Conservation (phyloP, 495 filamentous ascomycete genomes). For the Penicillium dipodomyicola region DNA sequence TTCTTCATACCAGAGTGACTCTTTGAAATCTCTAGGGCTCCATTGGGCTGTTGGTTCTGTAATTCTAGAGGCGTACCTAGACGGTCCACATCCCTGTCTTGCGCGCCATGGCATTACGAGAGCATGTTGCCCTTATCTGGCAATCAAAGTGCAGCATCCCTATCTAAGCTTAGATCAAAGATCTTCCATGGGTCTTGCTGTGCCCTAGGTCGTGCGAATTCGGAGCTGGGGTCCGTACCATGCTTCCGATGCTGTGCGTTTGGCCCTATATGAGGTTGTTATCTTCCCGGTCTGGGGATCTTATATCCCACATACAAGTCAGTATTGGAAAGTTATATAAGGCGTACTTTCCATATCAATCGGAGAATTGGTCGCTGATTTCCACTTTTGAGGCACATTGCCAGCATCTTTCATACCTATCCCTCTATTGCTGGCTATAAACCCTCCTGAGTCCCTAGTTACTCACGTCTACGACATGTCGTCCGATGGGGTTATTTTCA, state of each 20-base stretch:
- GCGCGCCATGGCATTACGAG: slow-evolving; percentile 11
- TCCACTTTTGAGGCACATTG: background rate
- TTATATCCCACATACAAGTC: background rate
- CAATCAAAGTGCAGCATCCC: background rate
- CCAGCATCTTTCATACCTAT: background rate
- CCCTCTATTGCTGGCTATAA: background rate
- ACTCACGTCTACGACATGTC: background rate
- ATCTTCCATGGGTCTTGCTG: background rate
- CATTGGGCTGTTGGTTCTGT: background rate
- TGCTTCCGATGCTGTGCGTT: background rate
- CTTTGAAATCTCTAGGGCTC: background rate
- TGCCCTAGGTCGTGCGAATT: slow-evolving; percentile 24
- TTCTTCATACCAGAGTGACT: background rate
- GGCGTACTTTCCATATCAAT: background rate
- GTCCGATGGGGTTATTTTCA: slow-evolving; percentile 25
- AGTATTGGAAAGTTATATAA: background rate
- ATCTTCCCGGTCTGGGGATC: background rate
- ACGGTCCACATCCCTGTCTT: background rate
- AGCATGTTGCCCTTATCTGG: slow-evolving; percentile 7
- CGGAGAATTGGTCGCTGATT: background rate
- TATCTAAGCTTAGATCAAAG: slow-evolving; percentile 13
- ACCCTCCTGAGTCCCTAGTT: background rate
- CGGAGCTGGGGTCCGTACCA: slow-evolving; percentile 22
- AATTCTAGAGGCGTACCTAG: background rate
- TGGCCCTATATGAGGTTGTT: slow-evolving; percentile 1